A percentile compares a stretch with the other conserved stretches of the same genome.
Conservation (phyloP, 371 early-diverging fungal species). For the Vairimorpha apis region DNA sequence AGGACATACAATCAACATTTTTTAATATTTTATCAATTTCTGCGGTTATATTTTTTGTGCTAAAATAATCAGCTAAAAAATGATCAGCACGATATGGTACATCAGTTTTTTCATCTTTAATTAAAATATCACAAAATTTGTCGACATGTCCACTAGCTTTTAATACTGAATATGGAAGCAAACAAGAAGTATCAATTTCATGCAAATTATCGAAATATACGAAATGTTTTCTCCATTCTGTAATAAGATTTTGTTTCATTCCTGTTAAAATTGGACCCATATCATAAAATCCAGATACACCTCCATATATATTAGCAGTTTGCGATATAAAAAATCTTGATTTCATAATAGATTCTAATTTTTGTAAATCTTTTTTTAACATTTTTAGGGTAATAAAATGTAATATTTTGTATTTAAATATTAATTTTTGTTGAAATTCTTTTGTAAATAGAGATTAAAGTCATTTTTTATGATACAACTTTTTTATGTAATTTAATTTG, state of each 20-base stretch:
- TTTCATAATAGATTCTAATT: constrained; percentile 28
- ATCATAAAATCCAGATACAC: constrained; percentile 65
- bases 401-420: too few relatives aligned
- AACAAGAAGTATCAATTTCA: constrained; percentile 90
- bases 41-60: constrained; percentile 74
- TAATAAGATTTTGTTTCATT: constrained; percentile 83
- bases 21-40: constrained; percentile 66
- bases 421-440: too few relatives aligned
- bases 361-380: constrained; percentile 12
- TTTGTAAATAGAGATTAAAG: too few relatives aligned
- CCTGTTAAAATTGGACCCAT: constrained; percentile 91
- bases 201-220: constrained; percentile 95
- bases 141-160: constrained; percentile 99
- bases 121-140: constrained; percentile 95
- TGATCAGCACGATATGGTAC: constrained; percentile 93
- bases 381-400: too few relatives aligned
- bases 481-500: too few relatives aligned
- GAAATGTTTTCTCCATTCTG: constrained; percentile 86
- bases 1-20: constrained; percentile 61
- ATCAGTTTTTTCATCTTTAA: constrained; percentile 76
- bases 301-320: constrained; percentile 36
- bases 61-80: constrained; percentile 81
- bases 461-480: too few relatives aligned
- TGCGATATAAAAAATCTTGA: constrained; percentile 35
- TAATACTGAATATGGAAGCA: constrained; percentile 89